phyloP scores from a whole-genome alignment of 169 alveolate genomes.

The Plasmodium cynomolgi region DNA sequence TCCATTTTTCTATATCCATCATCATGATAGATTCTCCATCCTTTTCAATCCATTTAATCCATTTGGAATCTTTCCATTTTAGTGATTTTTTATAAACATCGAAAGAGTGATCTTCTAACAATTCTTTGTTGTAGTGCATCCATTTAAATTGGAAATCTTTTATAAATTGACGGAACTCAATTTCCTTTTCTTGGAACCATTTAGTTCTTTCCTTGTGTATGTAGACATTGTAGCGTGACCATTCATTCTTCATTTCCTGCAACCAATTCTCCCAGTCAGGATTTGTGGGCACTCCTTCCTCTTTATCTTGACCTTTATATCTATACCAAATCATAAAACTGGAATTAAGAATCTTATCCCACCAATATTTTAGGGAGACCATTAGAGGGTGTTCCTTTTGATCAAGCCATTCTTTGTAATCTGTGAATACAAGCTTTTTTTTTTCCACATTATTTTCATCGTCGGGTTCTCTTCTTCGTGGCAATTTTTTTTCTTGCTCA shows the following conservation, averaged over 20 bases:
- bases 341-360: neutral
- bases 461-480: neutral
- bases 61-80: slow-evolving; percentile 10
- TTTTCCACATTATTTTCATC: neutral
- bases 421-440: slow-evolving; percentile 2
- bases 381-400: neutral
- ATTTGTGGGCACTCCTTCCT: neutral
- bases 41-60: slow-evolving; percentile 14
- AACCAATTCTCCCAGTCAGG: slow-evolving; percentile 9
- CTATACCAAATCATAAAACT: neutral
- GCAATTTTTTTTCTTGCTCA: neutral
- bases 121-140: slow-evolving; percentile 4
- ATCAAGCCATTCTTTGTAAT: slow-evolving; percentile 20
- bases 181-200: neutral
- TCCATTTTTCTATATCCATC: slow-evolving; percentile 14
- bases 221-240: neutral
- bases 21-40: slow-evolving; percentile 5
- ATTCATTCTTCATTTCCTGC: neutral
- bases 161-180: neutral
- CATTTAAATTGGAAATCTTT: slow-evolving; percentile 17
- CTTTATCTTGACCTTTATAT: neutral
- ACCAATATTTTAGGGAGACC: neutral
- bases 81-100: neutral
- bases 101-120: neutral
- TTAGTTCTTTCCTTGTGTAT: neutral